Conservation (phyloP, 495 filamentous ascomycete genomes). For the Penicillium taxi region DNA sequence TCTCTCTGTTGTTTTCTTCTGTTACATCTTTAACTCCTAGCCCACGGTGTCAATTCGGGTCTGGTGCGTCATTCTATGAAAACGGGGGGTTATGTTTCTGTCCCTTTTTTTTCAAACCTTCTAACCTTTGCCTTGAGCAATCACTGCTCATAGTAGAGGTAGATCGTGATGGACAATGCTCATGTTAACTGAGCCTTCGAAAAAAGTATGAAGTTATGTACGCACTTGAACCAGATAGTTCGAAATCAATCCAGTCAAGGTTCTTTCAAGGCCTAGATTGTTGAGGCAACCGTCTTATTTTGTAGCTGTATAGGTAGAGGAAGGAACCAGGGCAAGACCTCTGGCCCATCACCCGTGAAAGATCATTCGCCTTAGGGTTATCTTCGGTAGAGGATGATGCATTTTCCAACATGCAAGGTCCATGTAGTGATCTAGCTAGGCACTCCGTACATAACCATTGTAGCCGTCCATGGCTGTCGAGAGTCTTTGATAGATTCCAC, state of each 20-base stretch:
- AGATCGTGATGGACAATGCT: constrained; percentile 16
- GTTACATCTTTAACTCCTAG: constrained; percentile 11
- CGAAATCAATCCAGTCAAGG: constrained; percentile 8
- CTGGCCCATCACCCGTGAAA: too few relatives aligned
- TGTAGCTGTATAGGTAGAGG: too few relatives aligned
- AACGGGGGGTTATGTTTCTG: constrained; percentile 15
- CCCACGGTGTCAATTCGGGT: constrained; percentile 23
- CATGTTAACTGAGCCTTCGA: constrained; percentile 18
- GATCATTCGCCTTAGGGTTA: too few relatives aligned
- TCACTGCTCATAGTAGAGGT: constrained; percentile 20
- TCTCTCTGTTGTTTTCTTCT: constrained; percentile 9
- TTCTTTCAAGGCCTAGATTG: not conserved
- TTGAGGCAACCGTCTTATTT: too few relatives aligned
- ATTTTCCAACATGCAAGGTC: too few relatives aligned
- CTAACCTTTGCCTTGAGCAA: constrained; percentile 14
- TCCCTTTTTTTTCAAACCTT: constrained; percentile 9
- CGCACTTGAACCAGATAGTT: constrained; percentile 19
- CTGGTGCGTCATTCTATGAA: constrained; percentile 18
- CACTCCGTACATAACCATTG: too few relatives aligned
- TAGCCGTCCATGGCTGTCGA: too few relatives aligned
- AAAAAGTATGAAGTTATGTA: constrained; percentile 28
- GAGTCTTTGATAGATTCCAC: too few relatives aligned
- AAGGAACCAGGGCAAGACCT: too few relatives aligned
- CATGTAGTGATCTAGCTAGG: too few relatives aligned
- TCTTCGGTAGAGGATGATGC: too few relatives aligned